Percentiles rank a stretch among this genome's conserved stretches.
Conservation (phyloP, 2,329 filamentous ascomycete genomes). For the Scleromitrula shiraiana region DNA sequence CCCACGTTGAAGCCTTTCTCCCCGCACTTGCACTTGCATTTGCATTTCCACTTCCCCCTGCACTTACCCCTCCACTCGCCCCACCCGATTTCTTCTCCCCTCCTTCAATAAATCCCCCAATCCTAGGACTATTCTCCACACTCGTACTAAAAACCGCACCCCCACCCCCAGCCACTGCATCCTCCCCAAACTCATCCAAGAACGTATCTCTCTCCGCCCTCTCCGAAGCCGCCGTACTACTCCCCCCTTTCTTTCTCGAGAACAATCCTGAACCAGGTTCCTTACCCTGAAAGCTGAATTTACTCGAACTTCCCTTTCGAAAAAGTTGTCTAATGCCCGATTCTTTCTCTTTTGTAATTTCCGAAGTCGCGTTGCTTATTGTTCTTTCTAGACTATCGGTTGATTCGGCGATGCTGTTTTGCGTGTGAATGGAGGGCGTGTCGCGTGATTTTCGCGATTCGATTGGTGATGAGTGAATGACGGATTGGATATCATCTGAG, state of each 20-base stretch:
- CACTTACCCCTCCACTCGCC: conserved; percentile 33
- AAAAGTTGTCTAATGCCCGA: conserved; percentile 50
- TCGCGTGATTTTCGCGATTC: conserved; percentile 50
- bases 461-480: conserved; percentile 38
- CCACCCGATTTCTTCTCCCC: conserved; percentile 35
- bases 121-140: conserved; percentile 48
- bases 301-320: conserved; percentile 57
- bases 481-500: conserved; percentile 15
- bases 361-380: conserved; percentile 49
- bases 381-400: conserved; percentile 40
- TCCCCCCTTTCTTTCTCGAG: conserved; percentile 46
- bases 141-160: conserved; percentile 38
- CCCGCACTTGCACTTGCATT: conserved; percentile 25
- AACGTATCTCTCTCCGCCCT: conserved; percentile 48
- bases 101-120: no score
- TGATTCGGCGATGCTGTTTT: conserved; percentile 48
- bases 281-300: conserved; percentile 51
- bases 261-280: conserved; percentile 46
- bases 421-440: conserved; percentile 48
- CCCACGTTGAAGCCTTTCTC: conserved; percentile 26
- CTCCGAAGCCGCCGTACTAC: conserved; percentile 46
- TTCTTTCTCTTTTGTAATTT: conserved; percentile 38
- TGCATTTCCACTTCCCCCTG: conserved; percentile 34
- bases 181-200: conserved; percentile 46
- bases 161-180: conserved; percentile 29